Percentiles rank a stretch among this genome's conserved stretches.
Evolutionary conservation across 306 rosid genomes (phyloP).

Genomic region (Abrus precatorius): DNA sequence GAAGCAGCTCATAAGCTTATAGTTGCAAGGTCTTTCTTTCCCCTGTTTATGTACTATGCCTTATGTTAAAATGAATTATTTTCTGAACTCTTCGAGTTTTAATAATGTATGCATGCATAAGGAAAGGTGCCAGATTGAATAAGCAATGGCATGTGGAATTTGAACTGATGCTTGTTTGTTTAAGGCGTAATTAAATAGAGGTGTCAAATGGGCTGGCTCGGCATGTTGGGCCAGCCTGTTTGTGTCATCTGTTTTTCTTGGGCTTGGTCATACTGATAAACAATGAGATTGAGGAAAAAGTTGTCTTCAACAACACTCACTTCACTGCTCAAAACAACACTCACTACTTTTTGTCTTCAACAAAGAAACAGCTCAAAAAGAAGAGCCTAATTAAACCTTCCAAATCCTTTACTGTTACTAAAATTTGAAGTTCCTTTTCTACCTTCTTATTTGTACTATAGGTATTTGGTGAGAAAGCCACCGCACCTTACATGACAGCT

Average conservation of each 20-base stretch:
- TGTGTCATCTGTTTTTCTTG: too few species aligned
- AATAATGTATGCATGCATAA: neutral
- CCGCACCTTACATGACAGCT: neutral
- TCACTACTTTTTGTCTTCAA: neutral
- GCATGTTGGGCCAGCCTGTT: neutral
- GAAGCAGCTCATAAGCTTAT: slow-evolving; percentile 70
- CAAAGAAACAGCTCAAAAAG: neutral
- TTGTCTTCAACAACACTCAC: too few species aligned
- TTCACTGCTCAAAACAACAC: too few species aligned
- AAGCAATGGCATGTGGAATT: neutral
- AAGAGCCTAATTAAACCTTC: neutral
- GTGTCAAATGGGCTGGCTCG: neutral
- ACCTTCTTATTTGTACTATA: neutral
- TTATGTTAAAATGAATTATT: neutral
- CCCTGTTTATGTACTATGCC: too few species aligned
- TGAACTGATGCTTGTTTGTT: neutral
- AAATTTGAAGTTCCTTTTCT: neutral
- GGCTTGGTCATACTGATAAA: too few species aligned
- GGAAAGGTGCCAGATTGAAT: neutral
- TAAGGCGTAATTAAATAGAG: neutral
- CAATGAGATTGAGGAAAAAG: too few species aligned
- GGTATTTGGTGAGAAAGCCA: neutral
- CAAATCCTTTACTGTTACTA: neutral
- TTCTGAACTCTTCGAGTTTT: neutral
- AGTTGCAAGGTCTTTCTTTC: slow-evolving; percentile 62